Conservation (phyloP, 2,329 filamentous ascomycete genomes). For the Monascus ruber region DNA sequence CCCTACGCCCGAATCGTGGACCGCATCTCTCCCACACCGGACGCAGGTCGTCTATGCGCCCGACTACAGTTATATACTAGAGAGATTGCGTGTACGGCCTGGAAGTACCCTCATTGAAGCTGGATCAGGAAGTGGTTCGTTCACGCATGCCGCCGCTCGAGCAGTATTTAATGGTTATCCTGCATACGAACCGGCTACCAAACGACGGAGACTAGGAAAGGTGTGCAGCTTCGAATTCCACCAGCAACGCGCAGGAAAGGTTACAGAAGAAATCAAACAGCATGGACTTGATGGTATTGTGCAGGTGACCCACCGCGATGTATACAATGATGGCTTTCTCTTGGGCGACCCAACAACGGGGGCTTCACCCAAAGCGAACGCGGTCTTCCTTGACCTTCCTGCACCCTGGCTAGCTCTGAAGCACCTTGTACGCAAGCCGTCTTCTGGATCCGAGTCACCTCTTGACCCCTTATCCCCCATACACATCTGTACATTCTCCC, state of each 20-base stretch:
- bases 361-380: conserved; percentile 33
- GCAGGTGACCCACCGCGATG: conserved; percentile 37
- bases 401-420: conserved; percentile 40
- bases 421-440: conserved; percentile 31
- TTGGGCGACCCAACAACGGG: conserved; percentile 22
- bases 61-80: conserved; percentile 43
- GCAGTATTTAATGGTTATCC: conserved; percentile 39
- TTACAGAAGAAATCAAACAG: conserved; percentile 31
- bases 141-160: conserved; percentile 39
- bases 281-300: conserved; percentile 36
- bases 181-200: conserved; percentile 10
- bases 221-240: conserved; percentile 43
- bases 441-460: conserved; percentile 31
- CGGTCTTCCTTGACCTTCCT: conserved; percentile 40
- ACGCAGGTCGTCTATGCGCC: conserved; percentile 44
- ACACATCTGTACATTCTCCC: conserved; percentile 87
- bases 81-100: conserved; percentile 35
- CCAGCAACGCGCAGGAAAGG: conserved; percentile 28
- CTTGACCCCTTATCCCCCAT: conserved; percentile 62
- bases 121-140: conserved; percentile 41
- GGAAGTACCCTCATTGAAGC: conserved; percentile 39
- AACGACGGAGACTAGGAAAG: conserved; percentile 26
- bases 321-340: conserved; percentile 39
- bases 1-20: conserved; percentile 42
- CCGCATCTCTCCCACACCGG: conserved; percentile 38